Conservation (phyloP, 2,329 filamentous ascomycete species). For the Elsinoe batatas region DNA sequence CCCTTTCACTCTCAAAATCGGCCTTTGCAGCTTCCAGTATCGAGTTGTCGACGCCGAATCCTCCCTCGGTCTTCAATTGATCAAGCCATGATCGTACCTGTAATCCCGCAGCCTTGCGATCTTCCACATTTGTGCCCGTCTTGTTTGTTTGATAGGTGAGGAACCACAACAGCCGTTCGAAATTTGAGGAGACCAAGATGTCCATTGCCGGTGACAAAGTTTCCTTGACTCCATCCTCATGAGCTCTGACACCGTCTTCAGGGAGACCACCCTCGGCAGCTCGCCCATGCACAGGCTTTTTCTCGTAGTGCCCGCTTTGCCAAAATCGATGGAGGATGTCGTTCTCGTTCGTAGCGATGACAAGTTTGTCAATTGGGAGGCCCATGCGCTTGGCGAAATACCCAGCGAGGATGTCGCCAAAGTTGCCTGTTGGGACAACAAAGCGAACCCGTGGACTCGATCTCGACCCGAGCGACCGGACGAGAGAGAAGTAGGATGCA, state of each 20-base stretch:
- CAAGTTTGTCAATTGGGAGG: conserved; percentile 74
- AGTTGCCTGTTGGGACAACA: conserved; percentile 91
- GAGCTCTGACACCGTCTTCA: conserved; percentile 50
- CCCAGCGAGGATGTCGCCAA: conserved; percentile 85
- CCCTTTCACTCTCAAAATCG: conserved; percentile 71
- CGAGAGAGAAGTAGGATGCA: conserved; percentile 79
- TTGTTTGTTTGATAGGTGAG: conserved; percentile 62
- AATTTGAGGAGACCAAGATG: conserved; percentile 91
- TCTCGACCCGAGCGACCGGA: conserved; percentile 46
- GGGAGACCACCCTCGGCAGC: conserved; percentile 47
- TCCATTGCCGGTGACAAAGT: conserved; percentile 96
- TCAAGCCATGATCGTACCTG: conserved; percentile 70
- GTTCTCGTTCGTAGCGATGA: conserved; percentile 94
- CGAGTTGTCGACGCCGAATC: conserved; percentile 68
- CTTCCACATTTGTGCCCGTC: conserved; percentile 33
- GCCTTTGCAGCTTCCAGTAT: conserved; percentile 61
- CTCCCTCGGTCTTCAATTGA: conserved; percentile 68
- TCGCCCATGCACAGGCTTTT: conserved; percentile 54
- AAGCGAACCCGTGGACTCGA: conserved; percentile 59
- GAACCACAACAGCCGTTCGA: conserved; percentile 92
- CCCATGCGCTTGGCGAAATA: conserved; percentile 91
- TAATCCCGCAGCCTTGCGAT: conserved; percentile 50
- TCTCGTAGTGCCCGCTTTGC: conserved; percentile 82
- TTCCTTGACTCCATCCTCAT: conserved; percentile 70
- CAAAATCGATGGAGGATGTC: conserved; percentile 95